Conservation (phyloP, 2,329 filamentous ascomycete genomes). For the Onygena corvina region DNA sequence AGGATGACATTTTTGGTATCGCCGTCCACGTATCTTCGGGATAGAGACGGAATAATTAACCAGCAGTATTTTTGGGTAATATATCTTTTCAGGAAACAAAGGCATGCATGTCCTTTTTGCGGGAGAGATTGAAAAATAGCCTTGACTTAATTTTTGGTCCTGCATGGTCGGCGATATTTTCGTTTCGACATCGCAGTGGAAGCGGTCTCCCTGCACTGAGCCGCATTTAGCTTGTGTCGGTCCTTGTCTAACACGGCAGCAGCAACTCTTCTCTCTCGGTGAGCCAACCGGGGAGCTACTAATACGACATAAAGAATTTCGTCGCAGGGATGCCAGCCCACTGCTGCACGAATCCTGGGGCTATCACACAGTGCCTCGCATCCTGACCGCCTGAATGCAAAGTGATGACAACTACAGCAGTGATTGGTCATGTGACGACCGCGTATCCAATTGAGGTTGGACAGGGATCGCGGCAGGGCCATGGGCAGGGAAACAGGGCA, state of each 20-base stretch:
- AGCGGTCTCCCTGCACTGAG: background rate
- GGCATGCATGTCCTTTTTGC: too few relatives aligned
- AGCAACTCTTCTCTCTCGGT: background rate
- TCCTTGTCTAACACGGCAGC: slow-evolving; percentile 4
- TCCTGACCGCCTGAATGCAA: slow-evolving; percentile 3
- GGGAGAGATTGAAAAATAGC: background rate
- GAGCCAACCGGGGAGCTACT: slow-evolving; percentile 1
- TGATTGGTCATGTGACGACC: slow-evolving; percentile 5
- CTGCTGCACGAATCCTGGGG: background rate
- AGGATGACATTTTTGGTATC: too few relatives aligned
- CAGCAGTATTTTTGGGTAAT: too few relatives aligned
- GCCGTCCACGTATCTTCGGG: too few relatives aligned
- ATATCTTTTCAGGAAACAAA: too few relatives aligned
- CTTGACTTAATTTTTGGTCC: background rate
- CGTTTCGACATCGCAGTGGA: background rate
- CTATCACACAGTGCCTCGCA: background rate
- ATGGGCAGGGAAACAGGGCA: background rate
- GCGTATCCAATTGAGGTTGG: background rate
- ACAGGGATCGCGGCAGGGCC: background rate
- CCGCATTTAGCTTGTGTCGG: background rate
- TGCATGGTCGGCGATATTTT: background rate
- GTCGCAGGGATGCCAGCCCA: background rate
- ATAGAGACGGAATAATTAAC: too few relatives aligned
- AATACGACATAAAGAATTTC: background rate
- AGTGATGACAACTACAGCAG: background rate